Evolutionary conservation across 2,329 filamentous ascomycete genomes (phyloP).

Genomic region (Epichloe amarillans): DNA sequence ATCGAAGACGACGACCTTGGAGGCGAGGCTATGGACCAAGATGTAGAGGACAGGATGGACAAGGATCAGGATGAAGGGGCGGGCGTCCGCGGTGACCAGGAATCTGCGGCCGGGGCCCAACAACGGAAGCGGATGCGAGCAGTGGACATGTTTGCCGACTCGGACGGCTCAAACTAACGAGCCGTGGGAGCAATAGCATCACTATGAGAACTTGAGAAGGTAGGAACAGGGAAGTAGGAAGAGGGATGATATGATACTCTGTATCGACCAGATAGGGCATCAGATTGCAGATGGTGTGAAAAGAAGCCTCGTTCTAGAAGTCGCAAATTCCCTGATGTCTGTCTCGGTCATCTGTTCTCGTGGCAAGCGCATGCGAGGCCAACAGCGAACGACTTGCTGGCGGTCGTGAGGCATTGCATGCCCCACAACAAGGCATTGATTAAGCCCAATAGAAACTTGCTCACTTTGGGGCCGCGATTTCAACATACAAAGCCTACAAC

Average conservation of each 20-base stretch:
- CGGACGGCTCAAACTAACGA: slow-evolving; percentile 33
- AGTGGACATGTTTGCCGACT: slow-evolving; percentile 79
- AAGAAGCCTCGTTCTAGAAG: too few relatives aligned
- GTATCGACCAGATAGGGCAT: too few relatives aligned
- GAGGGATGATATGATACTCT: too few relatives aligned
- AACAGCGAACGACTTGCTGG: too few relatives aligned
- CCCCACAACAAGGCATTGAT: background rate
- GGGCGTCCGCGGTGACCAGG: slow-evolving; percentile 17
- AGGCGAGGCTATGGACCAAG: slow-evolving; percentile 29
- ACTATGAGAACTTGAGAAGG: too few relatives aligned
- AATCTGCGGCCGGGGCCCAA: slow-evolving; percentile 19
- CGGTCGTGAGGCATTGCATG: too few relatives aligned
- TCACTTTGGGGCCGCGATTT: slow-evolving; percentile 10
- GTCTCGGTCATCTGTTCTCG: too few relatives aligned
- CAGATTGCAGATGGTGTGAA: too few relatives aligned
- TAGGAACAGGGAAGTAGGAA: too few relatives aligned
- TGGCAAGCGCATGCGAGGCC: too few relatives aligned
- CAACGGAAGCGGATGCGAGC: slow-evolving; percentile 55
- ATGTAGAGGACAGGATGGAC: slow-evolving; percentile 11
- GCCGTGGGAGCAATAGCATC: background rate
- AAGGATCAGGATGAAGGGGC: slow-evolving; percentile 31
- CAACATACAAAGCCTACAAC: too few relatives aligned
- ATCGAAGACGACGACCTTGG: slow-evolving; percentile 29
- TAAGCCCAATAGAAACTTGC: slow-evolving; percentile 28
- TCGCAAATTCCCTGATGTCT: too few relatives aligned